Percentiles rank a stretch among this genome's conserved stretches.
These are phyloP conservation scores for Alternaria tenuissima DNA, from an alignment of 2,329 filamentous ascomycete species.

Conservation along the genomic window DNA sequence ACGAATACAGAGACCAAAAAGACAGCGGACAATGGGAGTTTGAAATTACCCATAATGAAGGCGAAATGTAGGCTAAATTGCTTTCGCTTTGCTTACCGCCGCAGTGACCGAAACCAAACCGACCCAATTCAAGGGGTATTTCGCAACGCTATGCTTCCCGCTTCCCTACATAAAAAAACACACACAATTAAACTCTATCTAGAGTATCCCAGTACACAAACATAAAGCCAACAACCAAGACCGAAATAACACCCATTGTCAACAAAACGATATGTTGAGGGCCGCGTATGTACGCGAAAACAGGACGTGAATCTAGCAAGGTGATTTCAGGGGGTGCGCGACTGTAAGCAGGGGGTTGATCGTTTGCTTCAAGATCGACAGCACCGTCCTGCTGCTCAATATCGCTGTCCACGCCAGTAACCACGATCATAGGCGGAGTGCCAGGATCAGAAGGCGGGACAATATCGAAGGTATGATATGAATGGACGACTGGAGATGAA, in stretches of 20 bases:
- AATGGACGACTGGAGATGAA: not conserved
- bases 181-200: conserved; percentile 7
- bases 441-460: not conserved
- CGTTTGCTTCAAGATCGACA: conserved; percentile 13
- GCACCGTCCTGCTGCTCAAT: conserved; percentile 3
- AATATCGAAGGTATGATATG: conserved; percentile 9
- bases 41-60: conserved; percentile 7
- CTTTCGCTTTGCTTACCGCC: conserved; percentile 6
- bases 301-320: not conserved
- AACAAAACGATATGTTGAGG: not conserved
- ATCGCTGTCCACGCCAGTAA: not conserved
- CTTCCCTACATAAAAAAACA: not conserved
- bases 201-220: conserved; percentile 9
- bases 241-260: conserved; percentile 1
- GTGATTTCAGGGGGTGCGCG: not conserved
- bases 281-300: not conserved
- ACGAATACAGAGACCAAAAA: not conserved
- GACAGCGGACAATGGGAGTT: conserved; percentile 3
- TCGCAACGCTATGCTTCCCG: conserved; percentile 23
- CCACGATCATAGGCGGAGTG: not conserved
- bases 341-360: not conserved
- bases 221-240: conserved; percentile 8
- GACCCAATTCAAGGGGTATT: conserved; percentile 14
- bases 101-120: conserved; percentile 6
- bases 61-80: conserved; percentile 1